Conservation (phyloP, 176 grass and related monocot genomes). For the Cenchrus fungigraminus region DNA sequence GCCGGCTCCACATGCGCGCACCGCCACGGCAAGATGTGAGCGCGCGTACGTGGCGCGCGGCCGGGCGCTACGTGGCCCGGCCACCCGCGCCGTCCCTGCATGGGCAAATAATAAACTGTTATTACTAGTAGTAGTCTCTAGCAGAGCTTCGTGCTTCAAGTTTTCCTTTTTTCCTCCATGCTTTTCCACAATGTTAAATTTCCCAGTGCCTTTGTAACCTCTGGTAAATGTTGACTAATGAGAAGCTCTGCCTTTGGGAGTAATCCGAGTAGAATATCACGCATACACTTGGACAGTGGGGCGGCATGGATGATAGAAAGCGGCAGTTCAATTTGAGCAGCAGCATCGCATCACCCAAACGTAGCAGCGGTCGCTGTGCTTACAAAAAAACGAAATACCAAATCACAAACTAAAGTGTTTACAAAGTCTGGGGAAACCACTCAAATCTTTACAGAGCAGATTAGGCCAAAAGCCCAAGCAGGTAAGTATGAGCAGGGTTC, state of each 20-base stretch:
- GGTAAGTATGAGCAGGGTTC: too few species aligned
- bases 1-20: conserved; percentile 37
- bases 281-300: too few species aligned
- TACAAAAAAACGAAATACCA: too few species aligned
- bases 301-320: too few species aligned
- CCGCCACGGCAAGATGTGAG: conserved; percentile 61
- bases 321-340: too few species aligned
- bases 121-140: not conserved
- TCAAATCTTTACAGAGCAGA: too few species aligned
- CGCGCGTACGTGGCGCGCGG: not conserved
- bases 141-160: not conserved
- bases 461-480: too few species aligned
- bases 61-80: not conserved
- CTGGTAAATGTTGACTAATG: not conserved
- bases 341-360: too few species aligned
- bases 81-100: not conserved
- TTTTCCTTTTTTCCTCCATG: not conserved
- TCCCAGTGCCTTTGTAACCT: not conserved
- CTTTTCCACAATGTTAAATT: not conserved
- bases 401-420: too few species aligned
- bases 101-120: not conserved
- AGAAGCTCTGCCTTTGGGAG: not conserved
- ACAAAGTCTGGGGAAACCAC: too few species aligned
- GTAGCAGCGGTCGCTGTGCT: too few species aligned
- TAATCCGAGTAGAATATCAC: too few species aligned